Evolutionary conservation across 1,284 basidiomycete genomes (phyloP).

Genomic region (Tetrapyrgos nigripes): DNA sequence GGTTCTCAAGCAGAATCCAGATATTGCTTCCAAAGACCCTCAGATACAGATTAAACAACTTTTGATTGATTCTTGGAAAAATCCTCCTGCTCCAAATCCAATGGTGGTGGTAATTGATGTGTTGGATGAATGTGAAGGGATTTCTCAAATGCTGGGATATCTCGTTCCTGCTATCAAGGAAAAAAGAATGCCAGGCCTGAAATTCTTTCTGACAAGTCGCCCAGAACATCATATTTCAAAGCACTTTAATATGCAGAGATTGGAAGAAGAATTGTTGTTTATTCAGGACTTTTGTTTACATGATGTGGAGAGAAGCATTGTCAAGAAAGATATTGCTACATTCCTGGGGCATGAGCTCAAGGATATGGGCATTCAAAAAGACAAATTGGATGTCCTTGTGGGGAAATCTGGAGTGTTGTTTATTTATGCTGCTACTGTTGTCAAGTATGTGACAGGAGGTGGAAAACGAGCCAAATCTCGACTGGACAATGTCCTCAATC

Average conservation of each 20-base stretch:
- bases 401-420: background rate
- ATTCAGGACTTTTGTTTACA: background rate
- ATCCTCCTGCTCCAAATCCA: background rate
- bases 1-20: background rate
- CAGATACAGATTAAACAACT: background rate
- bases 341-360: background rate
- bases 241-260: background rate
- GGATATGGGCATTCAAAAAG: background rate
- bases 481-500: background rate
- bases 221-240: background rate
- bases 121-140: conserved; percentile 3
- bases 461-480: background rate
- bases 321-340: background rate
- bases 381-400: background rate
- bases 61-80: background rate
- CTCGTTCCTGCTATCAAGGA: background rate
- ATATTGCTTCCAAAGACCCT: background rate
- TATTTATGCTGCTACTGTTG: conserved; percentile 1
- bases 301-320: background rate
- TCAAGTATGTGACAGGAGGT: background rate
- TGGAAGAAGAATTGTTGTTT: background rate
- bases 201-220: conserved; percentile 2
- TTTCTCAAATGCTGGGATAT: background rate
- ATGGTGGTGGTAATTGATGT: conserved; percentile 4
- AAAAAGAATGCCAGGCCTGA: background rate